Conservation (phyloP, 2,329 filamentous ascomycete species). For the Penicillium oxalicum region DNA sequence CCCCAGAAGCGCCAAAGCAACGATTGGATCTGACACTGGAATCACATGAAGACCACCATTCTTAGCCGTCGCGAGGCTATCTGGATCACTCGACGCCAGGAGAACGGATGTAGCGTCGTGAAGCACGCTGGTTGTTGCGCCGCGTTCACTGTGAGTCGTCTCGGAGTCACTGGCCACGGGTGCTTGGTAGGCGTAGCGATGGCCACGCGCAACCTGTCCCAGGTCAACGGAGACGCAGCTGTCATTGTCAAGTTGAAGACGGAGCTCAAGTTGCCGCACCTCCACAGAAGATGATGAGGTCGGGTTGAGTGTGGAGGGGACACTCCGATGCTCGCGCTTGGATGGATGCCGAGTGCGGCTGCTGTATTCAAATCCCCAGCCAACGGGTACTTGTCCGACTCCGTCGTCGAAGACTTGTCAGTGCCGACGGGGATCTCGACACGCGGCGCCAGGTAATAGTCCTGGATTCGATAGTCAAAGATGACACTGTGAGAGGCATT, state of each 20-base stretch:
- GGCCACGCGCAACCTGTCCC: conserved; percentile 19
- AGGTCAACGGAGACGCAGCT: conserved; percentile 13
- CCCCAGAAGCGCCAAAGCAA: conserved; percentile 17
- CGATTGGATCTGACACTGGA: conserved; percentile 3
- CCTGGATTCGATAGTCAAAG: conserved; percentile 16
- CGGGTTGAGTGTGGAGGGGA: not conserved
- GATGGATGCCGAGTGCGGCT: not conserved
- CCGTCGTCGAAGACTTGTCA: not conserved
- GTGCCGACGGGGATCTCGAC: conserved; percentile 10
- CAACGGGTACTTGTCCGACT: not conserved
- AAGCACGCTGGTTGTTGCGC: not conserved
- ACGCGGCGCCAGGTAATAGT: conserved; percentile 19
- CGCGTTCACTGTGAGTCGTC: not conserved
- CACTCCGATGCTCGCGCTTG: not conserved
- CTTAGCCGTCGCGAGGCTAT: conserved; percentile 6
- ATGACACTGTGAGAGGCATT: conserved; percentile 1
- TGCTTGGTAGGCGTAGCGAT: conserved; percentile 16
- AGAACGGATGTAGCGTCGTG: too few relatives aligned
- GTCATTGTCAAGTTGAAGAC: conserved; percentile 6
- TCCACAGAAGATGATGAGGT: too few relatives aligned
- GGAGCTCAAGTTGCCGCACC: conserved; percentile 8
- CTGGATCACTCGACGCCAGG: not conserved
- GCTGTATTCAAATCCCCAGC: not conserved
- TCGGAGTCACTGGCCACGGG: too few relatives aligned
- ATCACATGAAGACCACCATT: conserved; percentile 19